Conservation (phyloP, 179 eudicot species). For the Heliamphora pulchella region DNA sequence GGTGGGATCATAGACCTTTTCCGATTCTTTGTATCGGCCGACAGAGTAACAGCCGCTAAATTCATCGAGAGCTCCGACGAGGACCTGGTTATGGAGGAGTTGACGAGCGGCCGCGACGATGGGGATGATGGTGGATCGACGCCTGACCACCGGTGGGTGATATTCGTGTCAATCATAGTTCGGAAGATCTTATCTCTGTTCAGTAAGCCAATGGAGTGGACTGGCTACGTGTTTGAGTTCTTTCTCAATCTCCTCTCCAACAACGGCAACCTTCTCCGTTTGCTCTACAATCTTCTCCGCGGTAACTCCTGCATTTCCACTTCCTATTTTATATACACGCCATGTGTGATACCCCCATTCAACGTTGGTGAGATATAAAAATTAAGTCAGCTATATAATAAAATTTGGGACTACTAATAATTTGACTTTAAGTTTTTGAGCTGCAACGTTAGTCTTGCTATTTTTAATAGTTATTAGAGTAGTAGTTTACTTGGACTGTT, state of each 20-base stretch:
- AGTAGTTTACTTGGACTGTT: too few relatives aligned
- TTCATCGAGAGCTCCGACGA: slow-evolving; percentile 40
- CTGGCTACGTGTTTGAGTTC: slow-evolving; percentile 56
- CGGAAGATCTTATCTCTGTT: slow-evolving; percentile 43
- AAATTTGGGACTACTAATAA: too few relatives aligned
- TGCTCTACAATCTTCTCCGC: slow-evolving; percentile 35
- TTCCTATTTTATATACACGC: neutral
- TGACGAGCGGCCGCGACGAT: slow-evolving; percentile 11
- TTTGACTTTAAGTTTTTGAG: too few relatives aligned
- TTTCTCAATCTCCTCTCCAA: slow-evolving; percentile 53
- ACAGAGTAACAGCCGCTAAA: slow-evolving; percentile 30
- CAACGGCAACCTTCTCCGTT: slow-evolving; percentile 43
- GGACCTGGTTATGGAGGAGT: slow-evolving; percentile 9
- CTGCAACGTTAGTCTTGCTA: too few relatives aligned
- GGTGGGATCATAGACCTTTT: slow-evolving; percentile 54
- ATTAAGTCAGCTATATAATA: too few relatives aligned
- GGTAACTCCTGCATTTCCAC: slow-evolving; percentile 30
- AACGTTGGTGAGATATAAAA: too few relatives aligned
- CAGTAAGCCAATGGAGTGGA: slow-evolving; percentile 56
- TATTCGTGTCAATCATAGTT: slow-evolving; percentile 55
- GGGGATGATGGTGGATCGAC: slow-evolving; percentile 8
- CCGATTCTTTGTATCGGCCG: slow-evolving; percentile 29
- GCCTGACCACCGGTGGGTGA: slow-evolving; percentile 57
- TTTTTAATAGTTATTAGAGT: too few relatives aligned
- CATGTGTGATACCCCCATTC: too few relatives aligned